These are phyloP conservation scores for Cryptosporidium tyzzeri DNA, from an alignment of 169 alveolate species.

Conservation along the genomic window DNA sequence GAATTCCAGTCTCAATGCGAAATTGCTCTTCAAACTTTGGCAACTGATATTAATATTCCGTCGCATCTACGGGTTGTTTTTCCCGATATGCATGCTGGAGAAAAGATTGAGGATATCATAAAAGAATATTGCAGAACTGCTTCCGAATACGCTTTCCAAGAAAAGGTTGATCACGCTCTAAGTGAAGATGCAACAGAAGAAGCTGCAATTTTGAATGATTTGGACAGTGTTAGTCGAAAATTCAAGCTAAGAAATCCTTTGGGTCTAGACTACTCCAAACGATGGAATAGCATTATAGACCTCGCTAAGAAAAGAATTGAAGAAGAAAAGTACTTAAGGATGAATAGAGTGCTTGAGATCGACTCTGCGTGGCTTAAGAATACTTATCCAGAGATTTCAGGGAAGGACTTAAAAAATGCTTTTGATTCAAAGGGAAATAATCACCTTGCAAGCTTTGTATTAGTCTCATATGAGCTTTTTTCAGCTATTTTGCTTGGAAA, in stretches of 20 bases:
- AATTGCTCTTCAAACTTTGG: slow-evolving; percentile 38
- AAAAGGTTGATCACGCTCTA: slow-evolving; percentile 21
- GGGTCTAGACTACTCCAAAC: slow-evolving; percentile 42
- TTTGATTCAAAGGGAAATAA: slow-evolving; percentile 65
- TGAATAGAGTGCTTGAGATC: slow-evolving; percentile 59
- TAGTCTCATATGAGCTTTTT: slow-evolving; percentile 67
- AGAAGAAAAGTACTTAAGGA: slow-evolving; percentile 49
- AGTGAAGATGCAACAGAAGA: slow-evolving; percentile 45
- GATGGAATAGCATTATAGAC: slow-evolving; percentile 67
- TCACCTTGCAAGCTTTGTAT: slow-evolving; percentile 55
- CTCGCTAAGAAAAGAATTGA: slow-evolving; percentile 48
- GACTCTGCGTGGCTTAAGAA: slow-evolving; percentile 53
- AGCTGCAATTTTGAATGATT: slow-evolving; percentile 29
- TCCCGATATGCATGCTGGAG: slow-evolving; percentile 2
- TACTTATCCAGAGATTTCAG: slow-evolving; percentile 45
- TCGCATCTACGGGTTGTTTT: slow-evolving; percentile 34
- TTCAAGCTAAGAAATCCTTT: slow-evolving; percentile 55
- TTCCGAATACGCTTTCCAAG: slow-evolving; percentile 36
- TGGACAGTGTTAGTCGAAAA: slow-evolving; percentile 37
- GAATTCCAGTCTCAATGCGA: slow-evolving; percentile 55
- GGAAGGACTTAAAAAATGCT: slow-evolving; percentile 48
- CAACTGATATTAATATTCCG: slow-evolving; percentile 54
- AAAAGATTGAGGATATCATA: slow-evolving; percentile 27
- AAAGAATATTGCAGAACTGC: slow-evolving; percentile 57
- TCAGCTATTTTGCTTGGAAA: slow-evolving; percentile 66